These are phyloP conservation scores for Glarea lozoyensis DNA, from an alignment of 495 filamentous ascomycete genomes.

Conservation along the genomic window DNA sequence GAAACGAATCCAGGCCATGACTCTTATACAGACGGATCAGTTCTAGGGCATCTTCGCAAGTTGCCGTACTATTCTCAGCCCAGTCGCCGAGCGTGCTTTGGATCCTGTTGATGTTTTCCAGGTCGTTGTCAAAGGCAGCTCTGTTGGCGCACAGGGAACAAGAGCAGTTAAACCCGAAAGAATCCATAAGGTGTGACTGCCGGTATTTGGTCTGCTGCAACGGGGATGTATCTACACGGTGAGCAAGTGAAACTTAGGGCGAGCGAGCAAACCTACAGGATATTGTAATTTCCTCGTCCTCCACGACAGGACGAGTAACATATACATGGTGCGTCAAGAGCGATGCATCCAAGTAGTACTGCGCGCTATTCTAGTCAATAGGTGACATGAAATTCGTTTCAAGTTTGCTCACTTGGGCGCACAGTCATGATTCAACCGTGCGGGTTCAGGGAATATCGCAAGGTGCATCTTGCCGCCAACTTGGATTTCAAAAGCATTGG, in stretches of 20 bases:
- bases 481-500: constrained; percentile 1
- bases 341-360: not conserved
- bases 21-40: too few species aligned
- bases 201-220: not conserved
- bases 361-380: not conserved
- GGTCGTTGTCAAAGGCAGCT: not conserved
- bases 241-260: not conserved
- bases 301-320: not conserved
- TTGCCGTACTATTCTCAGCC: too few species aligned
- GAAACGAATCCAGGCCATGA: too few species aligned
- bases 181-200: not conserved
- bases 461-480: constrained; percentile 1
- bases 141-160: not conserved
- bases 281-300: constrained; percentile 2
- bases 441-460: not conserved
- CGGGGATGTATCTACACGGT: not conserved
- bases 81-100: too few species aligned
- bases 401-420: not conserved
- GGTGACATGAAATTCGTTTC: not conserved
- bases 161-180: not conserved
- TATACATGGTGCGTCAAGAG: not conserved
- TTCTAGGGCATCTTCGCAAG: too few species aligned
- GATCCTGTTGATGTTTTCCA: not conserved
- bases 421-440: constrained; percentile 2
- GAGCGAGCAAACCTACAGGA: constrained; percentile 2